Evolutionary conservation across 345 rosid species (phyloP), one percentile per base, ranked within the genome.

Genomic region (Gossypium herbaceum): DNA sequence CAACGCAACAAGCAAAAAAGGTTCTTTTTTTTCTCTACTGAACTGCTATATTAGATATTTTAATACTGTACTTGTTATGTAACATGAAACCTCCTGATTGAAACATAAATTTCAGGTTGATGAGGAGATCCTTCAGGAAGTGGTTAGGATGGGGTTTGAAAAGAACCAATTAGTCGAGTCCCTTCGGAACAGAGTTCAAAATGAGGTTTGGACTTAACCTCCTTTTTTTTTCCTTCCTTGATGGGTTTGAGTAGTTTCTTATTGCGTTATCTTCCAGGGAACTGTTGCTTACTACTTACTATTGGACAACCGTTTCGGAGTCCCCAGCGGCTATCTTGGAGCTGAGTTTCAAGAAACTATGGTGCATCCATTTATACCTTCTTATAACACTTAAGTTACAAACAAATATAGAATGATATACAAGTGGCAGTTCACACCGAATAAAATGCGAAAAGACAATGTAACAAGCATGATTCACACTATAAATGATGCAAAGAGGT

Each of bases 211-310:
- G 50, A 69, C 77, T 73, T 75, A 48, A 72, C 34, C 73, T 73
- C 22, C 22, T 20, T 20, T 56, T 10, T 55, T 55, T 55, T 29
- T 62, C 7, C 51, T 56, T 68, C 41, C 58, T 34, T 34, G 41
- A 15, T 15, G 12, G 29, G 48, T 47, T 24, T 54, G 11, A 7
- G 5, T 56, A 13, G 58, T 72, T 15, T 57, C 76, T 58, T 75
- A 73, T 41, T 72, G 57, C 69, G 13, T 76, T 47, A 69, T 80
- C 69, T 88, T 81, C 74, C 92, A 95, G 99, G 98, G 85, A 68
- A 95, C 98, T 78, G 96, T 95, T 68, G 87, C 98, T 17, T 95
- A 93, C 83, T 93, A 93, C 84, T 71, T 95, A 79, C 83, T 90
- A 69, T 73, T 90, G 84, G 97, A 93, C 85, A 93, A 91, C 56